Base-by-base conservation (phyloP, 2,329 filamentous ascomycete genomes). In the Hypoxylon sp. region DNA sequence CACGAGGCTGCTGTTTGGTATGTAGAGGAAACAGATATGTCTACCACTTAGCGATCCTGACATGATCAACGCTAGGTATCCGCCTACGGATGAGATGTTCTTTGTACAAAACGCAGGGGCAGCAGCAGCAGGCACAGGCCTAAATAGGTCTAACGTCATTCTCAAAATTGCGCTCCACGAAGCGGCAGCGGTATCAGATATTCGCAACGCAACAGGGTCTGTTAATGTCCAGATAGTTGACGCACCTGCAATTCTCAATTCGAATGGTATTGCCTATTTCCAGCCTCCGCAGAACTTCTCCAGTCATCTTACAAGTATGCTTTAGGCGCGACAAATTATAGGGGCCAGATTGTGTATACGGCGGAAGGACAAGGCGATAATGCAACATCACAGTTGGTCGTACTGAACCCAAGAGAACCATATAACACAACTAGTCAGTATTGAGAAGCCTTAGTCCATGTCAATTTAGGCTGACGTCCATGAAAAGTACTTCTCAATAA, bases 1-100 rank as follows among this genome's bases (percentile, higher is more conserved):
- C 87, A 88, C 60, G 87, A 89, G 70, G 86, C 86, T 5, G 84
- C 86, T 9, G 81, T 86, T 0, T 88, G 85, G 84, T 83, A 81
- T 56, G 65, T 33, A 14, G 24, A 31, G 10, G 35, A 6, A 35
- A 3, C 19, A 54, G 9, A 13, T 31, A 51, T 24, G 31, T 37
- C 24, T 29, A 4, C 11, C 3, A 29, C 10, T 19, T 57, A 39
- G 24, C 19, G 29, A 17, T 6, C 37, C 24, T 39, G 57, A 71
- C 52, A 65, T n/a, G 8, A 24, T 24, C 19, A 54, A 31, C 8
- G 22, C 44, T 14, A 81, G 79, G 80, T 79, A 78, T 46, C 78
- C 79, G 2, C 80, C 80, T 0, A 86, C 83, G 0, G 82, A 87
- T 19, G 85, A 87, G 65, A 78, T 87, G 44, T 87, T 87, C 70